phyloP scores from a whole-genome alignment of 768 basidiomycete species.

The Mycena filopes region DNA sequence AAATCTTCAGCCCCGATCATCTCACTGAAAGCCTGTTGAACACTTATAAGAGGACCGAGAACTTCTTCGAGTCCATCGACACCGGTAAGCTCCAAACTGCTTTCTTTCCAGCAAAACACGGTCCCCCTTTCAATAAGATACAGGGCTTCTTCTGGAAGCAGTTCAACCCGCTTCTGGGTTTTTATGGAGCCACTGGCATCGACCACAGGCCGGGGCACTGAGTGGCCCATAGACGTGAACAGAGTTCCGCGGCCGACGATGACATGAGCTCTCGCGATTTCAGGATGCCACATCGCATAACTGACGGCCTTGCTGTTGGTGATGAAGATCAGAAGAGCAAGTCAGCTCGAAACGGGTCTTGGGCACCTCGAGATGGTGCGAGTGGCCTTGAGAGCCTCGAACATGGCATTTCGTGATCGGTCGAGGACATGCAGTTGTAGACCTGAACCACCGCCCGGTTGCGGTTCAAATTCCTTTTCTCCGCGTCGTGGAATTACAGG shows the following conservation, averaged over 20 bases:
- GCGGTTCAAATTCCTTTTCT: constrained; percentile 97
- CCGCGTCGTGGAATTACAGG: constrained; percentile 94
- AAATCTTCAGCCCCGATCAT: constrained; percentile 85
- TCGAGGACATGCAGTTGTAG: constrained; percentile 87
- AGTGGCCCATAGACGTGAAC: constrained; percentile 85
- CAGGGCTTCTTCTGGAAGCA: constrained; percentile 94
- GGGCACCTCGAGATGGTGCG: constrained; percentile 81
- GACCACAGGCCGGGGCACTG: constrained; percentile 62
- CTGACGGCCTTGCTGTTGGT: constrained; percentile 76
- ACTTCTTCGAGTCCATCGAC: constrained; percentile 50
- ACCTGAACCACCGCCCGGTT: constrained; percentile 69
- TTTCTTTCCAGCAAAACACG: constrained; percentile 83
- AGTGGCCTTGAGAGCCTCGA: constrained; percentile 78
- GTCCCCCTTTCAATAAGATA: constrained; percentile 94
- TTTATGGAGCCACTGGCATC: constrained; percentile 52
- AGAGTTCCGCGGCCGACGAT: constrained; percentile 84
- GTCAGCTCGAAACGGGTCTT: constrained; percentile 1
- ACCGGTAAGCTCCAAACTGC: constrained; percentile 43
- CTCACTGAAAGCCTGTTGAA: constrained; percentile 88
- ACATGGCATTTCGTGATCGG: constrained; percentile 85
- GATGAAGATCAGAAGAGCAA: constrained; percentile 11
- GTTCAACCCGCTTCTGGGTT: constrained; percentile 74
- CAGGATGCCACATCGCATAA: constrained; percentile 83
- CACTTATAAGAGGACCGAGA: constrained; percentile 83
- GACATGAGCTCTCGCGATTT: constrained; percentile 71